These are phyloP conservation scores for Amaranthus tricolor DNA, from an alignment of 179 eudicot genomes.

Conservation along the genomic window DNA sequence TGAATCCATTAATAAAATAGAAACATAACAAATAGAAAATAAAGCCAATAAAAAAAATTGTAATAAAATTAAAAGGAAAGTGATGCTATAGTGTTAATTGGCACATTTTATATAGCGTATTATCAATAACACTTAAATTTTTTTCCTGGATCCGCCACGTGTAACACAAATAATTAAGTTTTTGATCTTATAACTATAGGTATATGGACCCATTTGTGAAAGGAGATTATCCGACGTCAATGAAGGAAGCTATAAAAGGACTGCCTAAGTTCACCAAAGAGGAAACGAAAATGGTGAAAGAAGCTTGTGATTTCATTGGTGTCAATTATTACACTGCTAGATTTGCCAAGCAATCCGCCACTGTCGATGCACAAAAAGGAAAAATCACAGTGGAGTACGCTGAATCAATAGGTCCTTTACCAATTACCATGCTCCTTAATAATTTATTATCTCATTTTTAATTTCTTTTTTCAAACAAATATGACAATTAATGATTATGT, in stretches of 20 bases:
- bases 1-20: too few species aligned
- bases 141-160: too few species aligned
- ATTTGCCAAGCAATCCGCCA: not conserved
- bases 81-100: too few species aligned
- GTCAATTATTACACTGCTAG: slow-evolving; percentile 23
- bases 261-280: slow-evolving; percentile 14
- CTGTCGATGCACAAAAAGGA: not conserved
- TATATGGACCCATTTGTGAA: slow-evolving; percentile 17
- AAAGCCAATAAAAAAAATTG: too few species aligned
- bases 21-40: too few species aligned
- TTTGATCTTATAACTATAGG: not conserved
- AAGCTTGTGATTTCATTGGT: slow-evolving; percentile 20
- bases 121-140: too few species aligned
- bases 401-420: not conserved
- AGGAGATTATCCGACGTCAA: slow-evolving; percentile 14
- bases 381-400: not conserved
- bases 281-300: slow-evolving; percentile 10
- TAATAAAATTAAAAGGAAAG: too few species aligned
- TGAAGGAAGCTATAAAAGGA: slow-evolving; percentile 12
- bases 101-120: too few species aligned
- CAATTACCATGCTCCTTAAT: not conserved
- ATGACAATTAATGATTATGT: not conserved
- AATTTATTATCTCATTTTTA: not conserved
- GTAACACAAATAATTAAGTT: not conserved
- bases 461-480: not conserved